These are phyloP conservation scores for Lantana camara DNA, from an alignment of 257 asterid species.

Conservation along the genomic window DNA sequence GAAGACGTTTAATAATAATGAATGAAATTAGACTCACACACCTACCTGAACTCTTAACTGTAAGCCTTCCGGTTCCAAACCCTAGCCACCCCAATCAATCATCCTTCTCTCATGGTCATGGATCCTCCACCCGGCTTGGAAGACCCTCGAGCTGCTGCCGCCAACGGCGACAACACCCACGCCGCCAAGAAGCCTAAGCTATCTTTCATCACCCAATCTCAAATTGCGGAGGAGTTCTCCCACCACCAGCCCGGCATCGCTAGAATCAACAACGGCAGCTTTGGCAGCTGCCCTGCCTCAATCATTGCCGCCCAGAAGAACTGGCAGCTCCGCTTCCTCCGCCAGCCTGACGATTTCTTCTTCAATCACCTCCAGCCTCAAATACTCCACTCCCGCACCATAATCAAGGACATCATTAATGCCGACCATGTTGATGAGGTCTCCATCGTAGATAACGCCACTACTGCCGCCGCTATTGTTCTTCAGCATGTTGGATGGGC, in stretches of 20 bases:
- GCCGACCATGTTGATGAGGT: constrained; percentile 93
- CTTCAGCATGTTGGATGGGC: constrained; percentile 97
- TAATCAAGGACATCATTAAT: constrained; percentile 71
- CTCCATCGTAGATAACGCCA: constrained; percentile 93
- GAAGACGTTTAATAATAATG: no score
- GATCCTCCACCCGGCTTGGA: constrained; percentile 32
- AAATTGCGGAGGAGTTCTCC: constrained; percentile 65
- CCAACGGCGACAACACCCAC: constrained; percentile 51
- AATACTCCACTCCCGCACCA: constrained; percentile 68
- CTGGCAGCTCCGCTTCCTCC: constrained; percentile 88
- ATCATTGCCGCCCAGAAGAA: constrained; percentile 79
- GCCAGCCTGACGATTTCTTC: constrained; percentile 93
- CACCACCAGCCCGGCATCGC: constrained; percentile 79
- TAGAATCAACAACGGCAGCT: constrained; percentile 91
- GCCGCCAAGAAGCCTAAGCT: constrained; percentile 63
- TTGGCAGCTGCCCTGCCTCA: constrained; percentile 93
- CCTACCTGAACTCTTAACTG: no score
- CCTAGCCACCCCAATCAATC: no score
- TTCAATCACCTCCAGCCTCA: constrained; percentile 75
- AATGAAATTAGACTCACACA: no score
- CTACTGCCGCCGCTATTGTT: constrained; percentile 93
- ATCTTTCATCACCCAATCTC: constrained; percentile 58
- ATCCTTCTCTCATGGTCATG: no score
- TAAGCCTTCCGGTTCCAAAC: no score
- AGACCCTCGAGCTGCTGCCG: constrained; percentile 54